Base-by-base conservation (phyloP, 768 basidiomycete species). In the Chalciporus pseudorubinellus region DNA sequence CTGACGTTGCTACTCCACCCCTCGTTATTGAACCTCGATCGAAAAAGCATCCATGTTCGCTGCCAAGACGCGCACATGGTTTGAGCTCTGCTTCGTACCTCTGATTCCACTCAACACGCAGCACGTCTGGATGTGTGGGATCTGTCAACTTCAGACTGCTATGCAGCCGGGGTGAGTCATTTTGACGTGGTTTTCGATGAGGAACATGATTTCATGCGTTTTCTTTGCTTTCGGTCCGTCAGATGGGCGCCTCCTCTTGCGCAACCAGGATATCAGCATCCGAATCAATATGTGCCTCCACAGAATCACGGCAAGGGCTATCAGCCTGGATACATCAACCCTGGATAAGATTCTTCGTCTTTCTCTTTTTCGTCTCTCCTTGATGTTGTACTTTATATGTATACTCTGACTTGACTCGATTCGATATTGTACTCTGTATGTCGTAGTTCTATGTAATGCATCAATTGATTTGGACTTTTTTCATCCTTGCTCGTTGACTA, bases 41-140 rank as follows among this genome's bases (percentile, higher is more conserved):
- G 34, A 14, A 57, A 20, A 14, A 87, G 87, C 72, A 20, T 76
- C 83, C 45, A 82, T 87, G 49, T 69, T 82, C 44, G 71, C 77
- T 26, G 84, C 84, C 26, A 87, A 85, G 65, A 75, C 77, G 29
- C 81, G 82, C 48, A 79, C 70, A 33, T 89, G 87, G 88, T 85
- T 91, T 62, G 85, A 88, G 67, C 63, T 91, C 40, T 89, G 84
- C 71, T 87, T 81, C 66, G 74, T 91, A 13, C 88, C 85, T 20
- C 68, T 91, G 50, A 67, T 90, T 39, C 88, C 88, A 2, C 70
- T 89, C 59, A 77, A 68, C 20, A 77, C 77, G 43, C 78, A 78
- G 48, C 79, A 78, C 48, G 69, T 90, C 45, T 89, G 87, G 84
- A 62, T 84, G 51, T 91, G 88, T 67, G 74, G 74, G 20, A 87